Conservation (phyloP, 2,329 filamentous ascomycete species). For the Diplodia corticola region DNA sequence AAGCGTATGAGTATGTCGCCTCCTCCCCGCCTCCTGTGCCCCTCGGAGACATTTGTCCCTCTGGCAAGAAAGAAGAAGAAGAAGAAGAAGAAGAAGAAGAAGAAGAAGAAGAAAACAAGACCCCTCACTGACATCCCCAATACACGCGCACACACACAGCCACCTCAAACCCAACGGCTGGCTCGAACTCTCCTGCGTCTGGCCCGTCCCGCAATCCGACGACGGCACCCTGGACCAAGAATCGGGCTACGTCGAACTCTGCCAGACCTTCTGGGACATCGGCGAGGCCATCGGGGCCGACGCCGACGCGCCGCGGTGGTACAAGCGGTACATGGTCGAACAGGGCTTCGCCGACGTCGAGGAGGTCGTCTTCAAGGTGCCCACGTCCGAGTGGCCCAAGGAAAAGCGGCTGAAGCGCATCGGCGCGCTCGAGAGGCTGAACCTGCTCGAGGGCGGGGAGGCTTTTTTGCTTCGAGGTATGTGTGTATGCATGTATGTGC, state of each 20-base stretch:
- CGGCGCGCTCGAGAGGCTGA: constrained; percentile 14
- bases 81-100: no score
- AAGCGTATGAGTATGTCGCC: constrained; percentile 15
- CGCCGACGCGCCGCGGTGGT: constrained; percentile 6
- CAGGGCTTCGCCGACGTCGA: constrained; percentile 13
- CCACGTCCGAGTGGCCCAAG: constrained; percentile 18
- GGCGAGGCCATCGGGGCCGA: constrained; percentile 9
- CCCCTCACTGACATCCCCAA: neutral
- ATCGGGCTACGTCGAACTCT: constrained; percentile 15
- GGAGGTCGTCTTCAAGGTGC: constrained; percentile 18
- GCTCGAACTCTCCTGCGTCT: constrained; percentile 18
- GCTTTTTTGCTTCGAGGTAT: constrained; percentile 13
- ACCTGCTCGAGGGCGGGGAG: constrained; percentile 16
- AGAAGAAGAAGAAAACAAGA: no score
- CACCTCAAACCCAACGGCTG: constrained; percentile 17
- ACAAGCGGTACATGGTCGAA: constrained; percentile 5
- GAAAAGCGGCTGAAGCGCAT: constrained; percentile 13
- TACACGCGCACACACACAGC: neutral
- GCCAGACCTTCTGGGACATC: constrained; percentile 15
- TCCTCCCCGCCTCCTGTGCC: neutral
- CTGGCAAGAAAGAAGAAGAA: no score
- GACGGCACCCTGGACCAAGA: constrained; percentile 10
- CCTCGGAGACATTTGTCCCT: neutral
- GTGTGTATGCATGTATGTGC: no score
- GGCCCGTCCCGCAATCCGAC: constrained; percentile 18